Evolutionary conservation across 2,329 filamentous ascomycete species (phyloP), one percentile per base, ranked within the genome.

Genomic region (Aspergillus sp.): DNA sequence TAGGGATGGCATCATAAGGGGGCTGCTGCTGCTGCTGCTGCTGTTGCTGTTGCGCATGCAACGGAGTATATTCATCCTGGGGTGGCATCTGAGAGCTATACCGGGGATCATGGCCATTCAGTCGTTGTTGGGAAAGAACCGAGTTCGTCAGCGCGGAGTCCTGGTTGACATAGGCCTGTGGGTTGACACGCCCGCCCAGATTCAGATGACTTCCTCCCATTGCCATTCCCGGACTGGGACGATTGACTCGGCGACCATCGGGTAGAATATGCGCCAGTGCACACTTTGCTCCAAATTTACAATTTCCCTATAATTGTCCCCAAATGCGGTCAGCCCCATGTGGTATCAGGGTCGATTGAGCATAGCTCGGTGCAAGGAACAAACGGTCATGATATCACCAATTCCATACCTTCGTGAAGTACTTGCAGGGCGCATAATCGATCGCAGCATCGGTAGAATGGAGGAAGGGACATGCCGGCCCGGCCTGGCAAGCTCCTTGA

Each of bases 281-380:
- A 82, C 95, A 99, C 79, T 98, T 98, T 65, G 92, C 90, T 64
- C 95, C 95, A 76, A 98, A 99, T 78, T 98, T 98, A 87, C 95
- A 99, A 79, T 97, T 97, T 68, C 95, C 95, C 92, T 97, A 70
- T 56, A 60, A 32, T 13, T 27, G 59, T 44, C 47, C 32, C 59
- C 54, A 47, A 23, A 51, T 21, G 70, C 65, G 69, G 72, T 72
- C 61, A 68, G 63, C 57, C 38, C 41, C 55, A 23, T 17, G 52
- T 54, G 6, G 5, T 23, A 23, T 23, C 21, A n/a, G 25, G 42
- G 19, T 32, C 30, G 30, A 53, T 23, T 8, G 17, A 38, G 36
- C 17, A n/a, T 27, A 23, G 27, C 27, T 50, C 25, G 17, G 47
- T n/a, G 25, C 47, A 27, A 6, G 47, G 47, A 50, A 32, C 47